Evolutionary conservation across 2,329 filamentous ascomycete genomes (phyloP), one percentile per base, ranked within the genome.

Genomic region (Hirsutella thompsonii): DNA sequence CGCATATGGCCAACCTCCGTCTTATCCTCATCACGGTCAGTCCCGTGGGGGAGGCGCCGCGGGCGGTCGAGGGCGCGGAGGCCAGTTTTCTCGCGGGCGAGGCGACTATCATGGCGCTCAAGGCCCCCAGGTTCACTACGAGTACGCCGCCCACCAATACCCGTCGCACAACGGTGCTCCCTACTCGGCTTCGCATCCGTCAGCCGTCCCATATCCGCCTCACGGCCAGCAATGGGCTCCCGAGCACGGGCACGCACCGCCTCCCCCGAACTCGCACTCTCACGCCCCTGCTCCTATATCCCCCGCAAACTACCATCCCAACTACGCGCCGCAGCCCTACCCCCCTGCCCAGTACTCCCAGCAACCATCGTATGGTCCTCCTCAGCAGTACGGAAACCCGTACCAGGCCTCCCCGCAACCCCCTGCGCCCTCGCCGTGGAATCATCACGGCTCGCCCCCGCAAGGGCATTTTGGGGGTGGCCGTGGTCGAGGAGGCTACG

Each of bases 241-340:
- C 26, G 63, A 68, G 14, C 62, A 61, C 39, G 55, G 52, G 5
- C 59, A 53, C 35, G 47, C 47, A 23, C 55, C 61, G 42, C 43
- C 54, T 8, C 56, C 60, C 26, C 62, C 62, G 40, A 61, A 63
- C 46, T 55, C 58, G n/a, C 61, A 67, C 20, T 55, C 64, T 28
- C 71, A 73, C 50, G 58, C 62, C 35, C 63, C 66, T 33, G 54
- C 64, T 41, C 68, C 70, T 21, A 58, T 77, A 28, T 65, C 72
- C 38, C 58, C 69, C 26, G 62, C 68, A 45, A 73, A 72, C 50
- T 77, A 77, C 50, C 74, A 76, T 47, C 72, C 72, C 28, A 75
- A 72, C 55, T 79, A 76, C 52, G 67, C 72, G 32, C 68, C 69
- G 33, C 76, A 77, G 49, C 56, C 64, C 8, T 79, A 76, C 44